These are phyloP conservation scores for Ichthyophthirius multifiliis DNA, from an alignment of 169 alveolate species.

Conservation along the genomic window DNA sequence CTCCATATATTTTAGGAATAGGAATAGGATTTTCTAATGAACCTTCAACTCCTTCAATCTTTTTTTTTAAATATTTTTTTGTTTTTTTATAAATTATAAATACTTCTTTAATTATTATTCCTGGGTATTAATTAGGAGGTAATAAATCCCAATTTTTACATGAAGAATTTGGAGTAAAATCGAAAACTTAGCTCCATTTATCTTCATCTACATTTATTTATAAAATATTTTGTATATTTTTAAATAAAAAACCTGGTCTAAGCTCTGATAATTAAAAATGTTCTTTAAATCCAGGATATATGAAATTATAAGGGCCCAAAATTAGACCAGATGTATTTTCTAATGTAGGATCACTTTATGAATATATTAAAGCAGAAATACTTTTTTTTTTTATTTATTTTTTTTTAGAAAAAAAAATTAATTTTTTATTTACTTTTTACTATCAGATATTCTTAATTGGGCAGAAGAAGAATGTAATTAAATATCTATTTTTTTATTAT, in stretches of 20 bases:
- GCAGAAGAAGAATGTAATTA: not conserved
- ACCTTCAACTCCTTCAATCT: conserved; percentile 33
- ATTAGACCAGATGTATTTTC: conserved; percentile 25
- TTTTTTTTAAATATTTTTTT: not conserved
- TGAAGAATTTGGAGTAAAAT: conserved; percentile 21
- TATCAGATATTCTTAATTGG: conserved; percentile 7
- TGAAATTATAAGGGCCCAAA: conserved; percentile 34
- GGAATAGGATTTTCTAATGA: conserved; percentile 14
- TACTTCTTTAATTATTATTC: not conserved
- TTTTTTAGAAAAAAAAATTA: not conserved
- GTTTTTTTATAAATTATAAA: not conserved
- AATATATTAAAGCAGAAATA: conserved; percentile 11
- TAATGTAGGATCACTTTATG: conserved; percentile 36
- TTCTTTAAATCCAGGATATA: conserved; percentile 9
- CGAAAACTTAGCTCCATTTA: conserved; percentile 44
- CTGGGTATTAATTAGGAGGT: conserved; percentile 12
- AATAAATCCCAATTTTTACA: conserved; percentile 30
- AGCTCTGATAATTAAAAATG: conserved; percentile 21
- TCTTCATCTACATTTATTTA: not conserved
- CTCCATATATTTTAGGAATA: conserved; percentile 27
- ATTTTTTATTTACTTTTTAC: not conserved
- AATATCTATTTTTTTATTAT: not conserved
- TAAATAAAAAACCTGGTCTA: not conserved
- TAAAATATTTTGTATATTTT: not conserved
- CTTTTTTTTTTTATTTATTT: not conserved